These are phyloP conservation scores for Litsea cubeba DNA, from an alignment of 164 flowering plant genomes.

Conservation along the genomic window DNA sequence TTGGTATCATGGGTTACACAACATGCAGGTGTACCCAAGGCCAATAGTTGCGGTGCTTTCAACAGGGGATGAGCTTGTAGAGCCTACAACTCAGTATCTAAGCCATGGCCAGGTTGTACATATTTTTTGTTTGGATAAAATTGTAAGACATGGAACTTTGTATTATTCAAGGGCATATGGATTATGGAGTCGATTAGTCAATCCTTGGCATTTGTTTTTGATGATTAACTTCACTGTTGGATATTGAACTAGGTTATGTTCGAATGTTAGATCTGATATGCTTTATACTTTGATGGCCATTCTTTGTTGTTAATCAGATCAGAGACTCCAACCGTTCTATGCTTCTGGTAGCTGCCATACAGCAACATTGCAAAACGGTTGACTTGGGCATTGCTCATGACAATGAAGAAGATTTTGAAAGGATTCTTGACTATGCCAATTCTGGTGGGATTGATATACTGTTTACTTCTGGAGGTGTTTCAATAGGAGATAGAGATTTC, in stretches of 20 bases:
- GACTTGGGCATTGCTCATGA: slow-evolving; percentile 92
- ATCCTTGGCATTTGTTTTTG: too few relatives aligned
- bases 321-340: slow-evolving; percentile 96
- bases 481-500: slow-evolving; percentile 95
- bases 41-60: too few relatives aligned
- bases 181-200: too few relatives aligned
- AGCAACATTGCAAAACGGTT: slow-evolving; percentile 66
- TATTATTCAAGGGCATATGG: too few relatives aligned
- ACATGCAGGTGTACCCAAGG: too few relatives aligned
- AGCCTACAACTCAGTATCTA: too few relatives aligned
- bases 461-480: slow-evolving; percentile 94
- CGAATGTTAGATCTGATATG: background rate
- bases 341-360: slow-evolving; percentile 76
- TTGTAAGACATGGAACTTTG: too few relatives aligned
- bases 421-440: slow-evolving; percentile 47
- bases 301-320: slow-evolving; percentile 43
- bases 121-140: too few relatives aligned
- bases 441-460: slow-evolving; percentile 63
- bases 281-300: background rate
- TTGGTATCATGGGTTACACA: too few relatives aligned
- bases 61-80: too few relatives aligned
- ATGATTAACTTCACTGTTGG: background rate
- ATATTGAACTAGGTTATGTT: background rate
- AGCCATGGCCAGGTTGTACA: too few relatives aligned
- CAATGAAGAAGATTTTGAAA: slow-evolving; percentile 60